Base-by-base conservation (phyloP, 371 early-diverging fungal genomes). In the Coemansia sp. region DNA sequence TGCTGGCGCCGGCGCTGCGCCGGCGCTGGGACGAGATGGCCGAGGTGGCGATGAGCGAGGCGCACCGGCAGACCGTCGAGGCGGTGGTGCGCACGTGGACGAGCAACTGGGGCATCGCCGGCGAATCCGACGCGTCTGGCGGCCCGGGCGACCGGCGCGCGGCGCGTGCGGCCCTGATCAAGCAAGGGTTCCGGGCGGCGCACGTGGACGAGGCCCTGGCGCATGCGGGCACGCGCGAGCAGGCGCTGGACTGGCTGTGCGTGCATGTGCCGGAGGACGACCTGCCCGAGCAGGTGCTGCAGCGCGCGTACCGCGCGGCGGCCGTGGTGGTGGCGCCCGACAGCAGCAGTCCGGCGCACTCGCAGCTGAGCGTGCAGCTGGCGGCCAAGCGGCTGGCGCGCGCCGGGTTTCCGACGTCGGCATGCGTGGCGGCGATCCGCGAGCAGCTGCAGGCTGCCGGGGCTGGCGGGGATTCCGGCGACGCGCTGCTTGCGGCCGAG, bases 211-310 rank as follows among this genome's bases (percentile, higher is more conserved):
- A 94, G 68, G 89, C 93, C 0, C 72, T 89, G 45, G 80, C 78
- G 35, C 86, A 86, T 69, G 80, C 84, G 43, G 61, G 67, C 7
- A 81, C 85, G 57, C 77, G 75, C 8, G 78, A 80, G 1, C 63
- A 77, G 1, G 88, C 90, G 1, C 68, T 93, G n/a, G 90, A 93
- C 60, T 94, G 94, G 94, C 81, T 94, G n/a, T 89, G 90, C 61
- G 64, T 92, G 34, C 90, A 94, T 72, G 90, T 94, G 9, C 94
- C 94, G 35, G 94, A 94, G 65, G 92, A 91, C 71, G 87, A 90
- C 70, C 59, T 90, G 39, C 90, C 89, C 5, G 62, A 81, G 26
- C 83, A 81, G 56, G 88, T 85, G 59, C 82, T 83, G 79, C 82
- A 79, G 20, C 81, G 83, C 79, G 41, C 84, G 84, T 77, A 84